Base-by-base conservation (phyloP, 352 stramenopile genomes). In the Phytopythium boreale region DNA sequence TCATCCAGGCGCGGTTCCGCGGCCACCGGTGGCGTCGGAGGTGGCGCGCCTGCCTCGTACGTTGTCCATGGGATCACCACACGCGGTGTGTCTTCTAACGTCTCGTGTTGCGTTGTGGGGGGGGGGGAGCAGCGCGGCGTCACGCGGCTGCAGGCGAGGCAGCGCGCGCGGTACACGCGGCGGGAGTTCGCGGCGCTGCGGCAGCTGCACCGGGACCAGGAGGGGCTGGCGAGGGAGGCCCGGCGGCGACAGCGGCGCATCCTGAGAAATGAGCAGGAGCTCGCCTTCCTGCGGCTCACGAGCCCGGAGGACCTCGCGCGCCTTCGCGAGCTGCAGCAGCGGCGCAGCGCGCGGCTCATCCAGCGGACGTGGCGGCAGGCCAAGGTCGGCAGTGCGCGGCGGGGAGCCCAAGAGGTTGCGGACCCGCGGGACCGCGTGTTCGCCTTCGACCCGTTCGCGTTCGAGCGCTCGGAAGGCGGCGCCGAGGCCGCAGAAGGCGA, bases 261-360 rank as follows among this genome's bases (percentile, higher is more conserved):
- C 34, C 84, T 73, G 76, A 73, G 72, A n/a, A 74, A 82, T 56
- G 79, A 90, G 61, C 79, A 90, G 46, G 73, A 88, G 27, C 74
- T 91, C 17, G 77, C 82, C 31, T 91, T 91, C 50, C 71, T 93
- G 57, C 75, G 85, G 43, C 69, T 79, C 51, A 90, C 78, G 27
- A 84, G 73, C 11, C 65, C 79, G 34, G 68, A 73, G 24, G 67
- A 84, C 41, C 67, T 87, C 11, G 75, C 88, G 31, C 57, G 46
- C 26, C 68, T 92, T 31, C 71, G 70, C 27, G 53, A 15, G 36
- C 83, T 90, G 29, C 82, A 85, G 69, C 67, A 72, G 47, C 63
- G 72, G 5, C 68, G 77, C 4, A 68, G 69, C 4, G 80, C 82
- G 0, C 62, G 67, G 14, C 3, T 66, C 31, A 87, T 89, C 55